phyloP scores from a whole-genome alignment of 2,329 filamentous ascomycete genomes.

The Fusarium miscanthi region DNA sequence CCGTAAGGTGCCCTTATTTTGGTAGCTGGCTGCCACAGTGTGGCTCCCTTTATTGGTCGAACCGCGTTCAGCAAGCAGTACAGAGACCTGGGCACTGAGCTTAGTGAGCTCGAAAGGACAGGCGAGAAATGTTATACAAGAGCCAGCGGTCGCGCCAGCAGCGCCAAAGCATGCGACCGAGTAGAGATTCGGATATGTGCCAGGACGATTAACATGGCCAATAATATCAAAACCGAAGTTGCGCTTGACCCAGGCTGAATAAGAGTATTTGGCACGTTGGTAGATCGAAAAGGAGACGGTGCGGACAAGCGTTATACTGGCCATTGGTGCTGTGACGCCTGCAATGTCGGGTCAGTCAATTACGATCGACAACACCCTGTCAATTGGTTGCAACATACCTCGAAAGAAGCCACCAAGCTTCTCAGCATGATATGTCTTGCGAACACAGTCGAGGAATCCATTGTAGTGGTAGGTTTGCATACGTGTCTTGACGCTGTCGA shows the following conservation, averaged over 20 bases:
- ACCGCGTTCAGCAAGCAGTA: constrained; percentile 70
- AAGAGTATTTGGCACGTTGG: constrained; percentile 78
- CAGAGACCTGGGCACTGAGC: constrained; percentile 85
- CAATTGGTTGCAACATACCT: constrained; percentile 61
- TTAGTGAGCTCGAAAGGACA: constrained; percentile 94
- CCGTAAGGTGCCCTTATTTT: constrained; percentile 80
- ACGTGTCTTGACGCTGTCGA: constrained; percentile 90
- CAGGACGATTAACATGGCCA: constrained; percentile 75
- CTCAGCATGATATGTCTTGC: constrained; percentile 79
- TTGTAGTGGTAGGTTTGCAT: constrained; percentile 88
- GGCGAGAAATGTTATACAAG: constrained; percentile 81
- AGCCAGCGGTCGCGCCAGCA: constrained; percentile 82
- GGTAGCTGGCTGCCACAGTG: constrained; percentile 74
- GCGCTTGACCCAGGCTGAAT: constrained; percentile 75
- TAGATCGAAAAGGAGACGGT: constrained; percentile 86
- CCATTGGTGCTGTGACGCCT: constrained; percentile 84
- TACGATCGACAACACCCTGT: neutral
- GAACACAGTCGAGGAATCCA: constrained; percentile 79
- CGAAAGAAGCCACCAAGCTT: constrained; percentile 82
- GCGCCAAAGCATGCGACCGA: constrained; percentile 81
- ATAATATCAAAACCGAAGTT: constrained; percentile 78
- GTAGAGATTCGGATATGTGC: constrained; percentile 77
- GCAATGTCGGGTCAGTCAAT: constrained; percentile 27
- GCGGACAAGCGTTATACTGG: constrained; percentile 80
- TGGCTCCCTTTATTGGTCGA: constrained; percentile 59